A percentile compares a stretch with the other conserved stretches of the same genome.
These are phyloP conservation scores for Stephanodiscus triporus DNA, from an alignment of 108 stramenopile species.

Conservation along the genomic window DNA sequence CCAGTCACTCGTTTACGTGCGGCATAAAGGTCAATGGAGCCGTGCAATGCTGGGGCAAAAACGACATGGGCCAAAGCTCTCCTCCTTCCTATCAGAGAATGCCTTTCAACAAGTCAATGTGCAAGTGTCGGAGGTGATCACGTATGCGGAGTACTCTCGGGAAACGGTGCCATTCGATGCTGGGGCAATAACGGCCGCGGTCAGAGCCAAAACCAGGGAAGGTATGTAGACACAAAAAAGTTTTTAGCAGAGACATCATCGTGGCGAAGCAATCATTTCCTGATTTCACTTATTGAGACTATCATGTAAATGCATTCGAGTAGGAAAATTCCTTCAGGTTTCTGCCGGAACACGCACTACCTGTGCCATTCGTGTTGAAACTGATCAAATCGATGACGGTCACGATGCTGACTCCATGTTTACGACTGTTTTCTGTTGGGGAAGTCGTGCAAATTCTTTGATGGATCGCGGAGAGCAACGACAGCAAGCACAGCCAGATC, in stretches of 20 bases:
- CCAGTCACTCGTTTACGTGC: conserved; percentile 41
- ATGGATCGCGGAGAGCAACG: conserved; percentile 25
- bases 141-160: conserved; percentile 21
- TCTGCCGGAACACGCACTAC: conserved; percentile 31
- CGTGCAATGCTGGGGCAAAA: conserved; percentile 42
- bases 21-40: conserved; percentile 29
- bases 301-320: background rate
- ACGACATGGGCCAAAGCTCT: conserved; percentile 29
- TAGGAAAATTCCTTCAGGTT: conserved; percentile 40
- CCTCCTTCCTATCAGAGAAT: conserved; percentile 22
- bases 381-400: background rate
- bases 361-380: conserved; percentile 33
- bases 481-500: conserved; percentile 18
- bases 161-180: conserved; percentile 29
- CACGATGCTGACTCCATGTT: background rate
- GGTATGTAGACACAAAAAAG: conserved; percentile 9
- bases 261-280: background rate
- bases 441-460: conserved; percentile 33
- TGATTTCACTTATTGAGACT: background rate
- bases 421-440: conserved; percentile 37
- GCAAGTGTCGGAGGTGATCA: conserved; percentile 37
- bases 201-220: conserved; percentile 34
- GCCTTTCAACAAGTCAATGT: conserved; percentile 39
- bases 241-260: background rate
- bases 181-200: conserved; percentile 46